phyloP scores from a whole-genome alignment of 2,329 filamentous ascomycete genomes.

The Diaporthe vaccinii region DNA sequence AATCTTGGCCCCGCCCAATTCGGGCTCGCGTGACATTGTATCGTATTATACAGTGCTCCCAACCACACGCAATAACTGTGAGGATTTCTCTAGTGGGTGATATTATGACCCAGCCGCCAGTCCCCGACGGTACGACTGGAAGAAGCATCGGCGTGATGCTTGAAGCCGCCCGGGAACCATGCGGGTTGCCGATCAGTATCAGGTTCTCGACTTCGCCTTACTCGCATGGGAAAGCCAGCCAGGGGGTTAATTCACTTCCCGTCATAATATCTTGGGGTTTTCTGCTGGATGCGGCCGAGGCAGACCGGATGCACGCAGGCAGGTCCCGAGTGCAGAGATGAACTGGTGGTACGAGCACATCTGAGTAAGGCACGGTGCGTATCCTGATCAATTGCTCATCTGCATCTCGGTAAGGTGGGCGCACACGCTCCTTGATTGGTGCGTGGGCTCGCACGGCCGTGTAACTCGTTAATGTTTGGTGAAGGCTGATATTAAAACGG shows the following conservation, averaged over 20 bases:
- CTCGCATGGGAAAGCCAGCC: slow-evolving; percentile 23
- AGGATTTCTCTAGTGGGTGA: slow-evolving; percentile 14
- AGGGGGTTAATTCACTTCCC: slow-evolving; percentile 6
- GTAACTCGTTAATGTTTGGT: slow-evolving; percentile 38
- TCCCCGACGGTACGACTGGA: slow-evolving; percentile 19
- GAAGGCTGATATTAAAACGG: slow-evolving; percentile 39
- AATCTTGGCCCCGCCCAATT: slow-evolving; percentile 2
- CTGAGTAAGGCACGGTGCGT: slow-evolving; percentile 32
- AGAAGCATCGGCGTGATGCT: slow-evolving; percentile 24
- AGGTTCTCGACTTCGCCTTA: slow-evolving; percentile 11
- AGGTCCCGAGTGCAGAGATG: slow-evolving; percentile 39
- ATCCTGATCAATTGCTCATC: slow-evolving; percentile 35
- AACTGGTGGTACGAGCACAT: slow-evolving; percentile 33
- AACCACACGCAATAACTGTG: background rate
- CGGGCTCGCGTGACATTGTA: slow-evolving; percentile 4
- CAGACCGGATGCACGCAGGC: slow-evolving; percentile 35
- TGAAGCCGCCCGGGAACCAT: slow-evolving; percentile 30
- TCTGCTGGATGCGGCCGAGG: slow-evolving; percentile 25
- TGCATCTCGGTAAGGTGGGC: slow-evolving; percentile 36
- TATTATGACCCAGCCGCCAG: slow-evolving; percentile 23
- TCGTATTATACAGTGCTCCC: slow-evolving; percentile 24
- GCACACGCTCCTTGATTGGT: slow-evolving; percentile 28
- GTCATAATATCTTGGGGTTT: slow-evolving; percentile 11
- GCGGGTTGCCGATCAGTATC: slow-evolving; percentile 33
- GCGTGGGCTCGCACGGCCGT: slow-evolving; percentile 23